Evolutionary conservation across 768 basidiomycete species (phyloP).

Genomic region (Hemileccinum impolitum): DNA sequence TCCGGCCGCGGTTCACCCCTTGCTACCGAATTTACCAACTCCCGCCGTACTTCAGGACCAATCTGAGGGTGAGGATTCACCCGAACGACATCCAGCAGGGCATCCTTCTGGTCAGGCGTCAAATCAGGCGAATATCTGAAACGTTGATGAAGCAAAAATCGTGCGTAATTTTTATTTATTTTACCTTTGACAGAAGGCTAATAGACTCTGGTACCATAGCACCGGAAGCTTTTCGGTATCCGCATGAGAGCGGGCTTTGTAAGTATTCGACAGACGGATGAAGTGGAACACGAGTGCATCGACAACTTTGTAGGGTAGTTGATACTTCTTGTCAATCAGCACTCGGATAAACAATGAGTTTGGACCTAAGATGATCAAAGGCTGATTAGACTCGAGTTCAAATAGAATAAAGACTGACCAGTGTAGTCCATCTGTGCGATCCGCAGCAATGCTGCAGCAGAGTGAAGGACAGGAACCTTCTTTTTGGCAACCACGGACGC

Average conservation of each 20-base stretch:
- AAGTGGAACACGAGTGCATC: constrained; percentile 98
- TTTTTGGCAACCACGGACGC: constrained; percentile 88
- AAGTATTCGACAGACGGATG: constrained; percentile 90
- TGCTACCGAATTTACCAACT: constrained; percentile 82
- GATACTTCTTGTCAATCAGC: constrained; percentile 95
- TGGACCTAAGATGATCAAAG: constrained; percentile 51
- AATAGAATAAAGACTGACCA: constrained; percentile 42
- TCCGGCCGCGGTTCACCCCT: constrained; percentile 75
- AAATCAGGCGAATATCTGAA: constrained; percentile 87
- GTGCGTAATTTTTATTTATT: constrained; percentile 1
- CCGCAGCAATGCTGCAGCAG: constrained; percentile 89
- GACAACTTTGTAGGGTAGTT: constrained; percentile 95
- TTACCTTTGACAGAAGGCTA: constrained; percentile 92
- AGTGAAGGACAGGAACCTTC: constrained; percentile 94
- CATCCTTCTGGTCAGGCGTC: constrained; percentile 96
- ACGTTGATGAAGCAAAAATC: neutral
- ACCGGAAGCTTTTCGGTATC: constrained; percentile 88
- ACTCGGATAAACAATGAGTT: constrained; percentile 97
- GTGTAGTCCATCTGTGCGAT: constrained; percentile 97
- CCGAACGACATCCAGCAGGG: constrained; percentile 88
- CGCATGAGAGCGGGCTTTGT: constrained; percentile 67
- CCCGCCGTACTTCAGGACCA: constrained; percentile 83
- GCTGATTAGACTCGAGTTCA: neutral
- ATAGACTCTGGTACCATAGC: constrained; percentile 94
- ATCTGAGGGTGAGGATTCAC: constrained; percentile 86